Evolutionary conservation across 1,284 basidiomycete species (phyloP), one percentile per base, ranked within the genome.

Genomic region (Austroboletus olivaceoglutinosus): DNA sequence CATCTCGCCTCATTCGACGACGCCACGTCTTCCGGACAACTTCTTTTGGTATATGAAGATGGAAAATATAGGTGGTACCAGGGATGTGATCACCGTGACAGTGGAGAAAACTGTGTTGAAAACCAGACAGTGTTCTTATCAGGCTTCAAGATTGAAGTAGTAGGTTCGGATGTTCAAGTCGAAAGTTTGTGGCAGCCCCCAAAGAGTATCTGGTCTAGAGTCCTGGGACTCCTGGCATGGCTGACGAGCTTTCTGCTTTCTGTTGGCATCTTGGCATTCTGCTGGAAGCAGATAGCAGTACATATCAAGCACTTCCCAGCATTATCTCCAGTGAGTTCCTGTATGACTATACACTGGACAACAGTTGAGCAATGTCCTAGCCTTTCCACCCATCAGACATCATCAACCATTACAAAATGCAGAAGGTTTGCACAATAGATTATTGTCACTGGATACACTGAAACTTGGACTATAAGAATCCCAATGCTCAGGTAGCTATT

Each of bases 1-100:
- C 53, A 33, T 5, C 10, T 52, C 9, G 51, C 43, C 1, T 53
- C 51, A 5, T 53, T 53, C n/a, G 19, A 38, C 12, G 2, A 21
- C 11, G 37, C 25, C 3, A 2, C 2, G 50, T 40, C 6, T 1
- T 13, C 4, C 47, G 31, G 6, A 48, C 11, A 7, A 3, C 16
- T 36, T 9, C 7, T 47, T 22, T 1, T 33, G 25, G 51, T 47
- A 13, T 18, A 13, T 12, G 43, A 53, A 2, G 8, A 5, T 36
- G 34, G 34, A 16, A 7, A 2, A 15, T 38, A 15, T 16, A 22
- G 19, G 2, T 19, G 36, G 36, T 6, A 36, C 34, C 4, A 16
- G 8, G 3, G 16, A 18, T 38, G 36, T 5, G 36, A 38, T 38
- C 19, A 12, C 19, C 36, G 36, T 15, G 1, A 38, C 10, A 38